Base-by-base conservation (phyloP, 1,284 basidiomycete genomes). In the Austropuccinia psidii region DNA sequence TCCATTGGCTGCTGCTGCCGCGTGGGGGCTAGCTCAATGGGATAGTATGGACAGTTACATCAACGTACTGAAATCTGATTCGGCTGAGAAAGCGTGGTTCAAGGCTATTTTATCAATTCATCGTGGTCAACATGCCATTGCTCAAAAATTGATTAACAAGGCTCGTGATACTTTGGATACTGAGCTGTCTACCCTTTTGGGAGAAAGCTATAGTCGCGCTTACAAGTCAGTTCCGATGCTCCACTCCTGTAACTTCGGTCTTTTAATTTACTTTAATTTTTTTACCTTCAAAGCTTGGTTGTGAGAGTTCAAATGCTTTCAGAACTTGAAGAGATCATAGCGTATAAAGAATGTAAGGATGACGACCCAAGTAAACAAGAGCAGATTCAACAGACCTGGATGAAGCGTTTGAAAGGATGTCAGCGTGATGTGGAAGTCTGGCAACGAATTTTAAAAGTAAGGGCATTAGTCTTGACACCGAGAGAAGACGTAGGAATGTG, bases 21-120 rank as follows among this genome's bases (percentile, higher is more conserved):
- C 93, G 4, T 98, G 96, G 95, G 93, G 93, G 5, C 82, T 97
- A 73, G 90, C 90, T 76, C 93, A 98, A 79, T 99, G 96, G 96
- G 93, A 97, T 78, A 86, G 89, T 8, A 98, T 99, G 96, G 96
- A 98, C 75, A 89, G 94, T 78, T 98, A 96, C 81, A 97, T 98
- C 75, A 85, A 87, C 7, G 90, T 90, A 2, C 96, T 99, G 91
- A 91, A 91, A 79, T 84, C 85, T 37, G 95, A 98, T 79, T 95
- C 94, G 7, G 88, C 94, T 0, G 96, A 98, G 81, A 86, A 93
- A 54, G 90, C 92, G 21, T 99, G 98, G 85, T 98, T 96, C 84
- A 88, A 92, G 66, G 93, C 95, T 0, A 97, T 98, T 76, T 84
- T 98, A 33, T 89, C 91, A 9, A 93, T 98, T 31, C 95, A 99